phyloP scores from a whole-genome alignment of 169 alveolate species.

The Cryptosporidium tyzzeri region DNA sequence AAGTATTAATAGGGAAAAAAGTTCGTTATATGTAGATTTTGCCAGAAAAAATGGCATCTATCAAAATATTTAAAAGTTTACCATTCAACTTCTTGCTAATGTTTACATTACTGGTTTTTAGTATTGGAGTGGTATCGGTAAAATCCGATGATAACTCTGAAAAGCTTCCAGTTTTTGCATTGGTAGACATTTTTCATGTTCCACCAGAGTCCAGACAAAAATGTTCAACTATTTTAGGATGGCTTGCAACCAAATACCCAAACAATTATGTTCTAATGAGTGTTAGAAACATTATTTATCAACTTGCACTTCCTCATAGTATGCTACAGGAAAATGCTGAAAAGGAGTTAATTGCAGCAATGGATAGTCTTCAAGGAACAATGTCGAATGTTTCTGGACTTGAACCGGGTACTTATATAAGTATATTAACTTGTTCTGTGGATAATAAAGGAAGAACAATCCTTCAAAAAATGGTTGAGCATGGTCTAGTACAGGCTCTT shows the following conservation, averaged over 20 bases:
- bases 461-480: slow-evolving; percentile 70
- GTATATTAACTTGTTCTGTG: slow-evolving; percentile 66
- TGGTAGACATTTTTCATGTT: slow-evolving; percentile 56
- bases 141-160: slow-evolving; percentile 17
- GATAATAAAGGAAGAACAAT: slow-evolving; percentile 71
- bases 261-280: slow-evolving; percentile 51
- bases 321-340: slow-evolving; percentile 47
- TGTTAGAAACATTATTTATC: slow-evolving; percentile 57
- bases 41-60: slow-evolving; percentile 52
- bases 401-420: slow-evolving; percentile 71
- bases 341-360: slow-evolving; percentile 68
- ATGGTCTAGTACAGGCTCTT: slow-evolving; percentile 68
- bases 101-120: background rate
- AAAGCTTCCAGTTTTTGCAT: slow-evolving; percentile 60
- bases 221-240: slow-evolving; percentile 64
- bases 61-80: background rate
- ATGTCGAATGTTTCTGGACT: slow-evolving; percentile 70
- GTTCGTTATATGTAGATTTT: background rate
- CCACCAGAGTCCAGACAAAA: slow-evolving; percentile 76
- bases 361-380: slow-evolving; percentile 74
- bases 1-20: background rate
- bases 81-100: background rate
- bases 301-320: slow-evolving; percentile 50
- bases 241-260: slow-evolving; percentile 70
- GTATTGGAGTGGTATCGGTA: slow-evolving; percentile 36